Evolutionary conservation across 352 stramenopile genomes (phyloP), one percentile per base, ranked within the genome.

Genomic region (Globisporangium radiosum): DNA sequence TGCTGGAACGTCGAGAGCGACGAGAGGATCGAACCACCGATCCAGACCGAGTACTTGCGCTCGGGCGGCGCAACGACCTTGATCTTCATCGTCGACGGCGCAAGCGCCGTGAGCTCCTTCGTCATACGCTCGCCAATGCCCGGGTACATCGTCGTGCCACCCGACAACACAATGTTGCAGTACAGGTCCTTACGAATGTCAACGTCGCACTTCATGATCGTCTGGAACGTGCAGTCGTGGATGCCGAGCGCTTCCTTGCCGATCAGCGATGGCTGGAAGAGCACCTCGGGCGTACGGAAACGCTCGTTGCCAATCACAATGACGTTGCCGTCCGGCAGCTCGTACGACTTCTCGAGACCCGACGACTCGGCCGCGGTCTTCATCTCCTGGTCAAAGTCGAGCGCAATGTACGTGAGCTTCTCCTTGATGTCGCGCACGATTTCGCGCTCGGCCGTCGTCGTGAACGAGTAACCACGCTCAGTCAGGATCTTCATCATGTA

Each of bases 391-490:
- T 98, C 89, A 58, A 95, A 98, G 70, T 98, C 88, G 45, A 96
- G 71, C 14, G 94, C 92, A 6, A 98, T 72, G 76, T 98, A 99
- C 53, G 87, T 95, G 25, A 48, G 80, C 73, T 97, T 98, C 79
- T 99, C 96, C 90, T 99, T 99, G 72, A 99, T 98, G 74, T 99
- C 95, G 60, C 85, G 65, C 54, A 85, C 76, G 69, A 98, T 98
- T 81, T 99, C 95, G 65, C 93, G 85, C 65, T 98, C 93, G 54
- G 92, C 92, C 40, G 88, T 96, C 42, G 92, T 98, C 19, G 87
- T 97, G 85, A 98, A 97, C 44, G 85, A 92, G 78, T 98, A 98
- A 56, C 93, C 92, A 69, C 90, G 83, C 72, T 97, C 90, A 5
- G 88, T 97, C 57, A 98, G 69, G 61, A 98, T 97, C 76, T 97